A percentile compares a stretch with the other conserved stretches of the same genome.
Conservation (phyloP, 345 rosid species). For the Rhodamnia rubescens region DNA sequence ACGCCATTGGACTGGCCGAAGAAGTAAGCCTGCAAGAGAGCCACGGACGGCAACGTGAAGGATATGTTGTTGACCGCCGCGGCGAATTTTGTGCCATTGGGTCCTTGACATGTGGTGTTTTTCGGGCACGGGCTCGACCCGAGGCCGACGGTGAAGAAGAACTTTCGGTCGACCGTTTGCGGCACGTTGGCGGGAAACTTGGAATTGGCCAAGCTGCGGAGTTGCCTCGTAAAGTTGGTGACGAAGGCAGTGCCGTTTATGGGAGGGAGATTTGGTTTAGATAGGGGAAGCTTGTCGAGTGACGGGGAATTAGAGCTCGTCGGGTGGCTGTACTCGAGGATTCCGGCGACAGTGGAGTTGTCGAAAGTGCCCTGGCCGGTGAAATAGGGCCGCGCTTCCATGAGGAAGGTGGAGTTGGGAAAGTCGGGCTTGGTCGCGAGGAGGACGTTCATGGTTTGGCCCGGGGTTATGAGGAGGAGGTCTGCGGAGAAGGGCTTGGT, state of each 20-base stretch:
- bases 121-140: slow-evolving; percentile 27
- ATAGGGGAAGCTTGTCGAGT: slow-evolving; percentile 7
- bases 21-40: slow-evolving; percentile 31
- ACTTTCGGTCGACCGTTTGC: slow-evolving; percentile 13
- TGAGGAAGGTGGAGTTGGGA: slow-evolving; percentile 34
- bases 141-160: slow-evolving; percentile 32
- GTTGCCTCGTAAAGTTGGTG: slow-evolving; percentile 13
- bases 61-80: slow-evolving; percentile 35
- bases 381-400: slow-evolving; percentile 32
- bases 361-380: slow-evolving; percentile 24
- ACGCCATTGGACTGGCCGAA: slow-evolving; percentile 24
- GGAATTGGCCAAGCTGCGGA: slow-evolving; percentile 28
- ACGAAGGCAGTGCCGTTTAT: slow-evolving; percentile 18
- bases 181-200: slow-evolving; percentile 38
- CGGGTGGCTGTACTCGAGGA: slow-evolving; percentile 26
- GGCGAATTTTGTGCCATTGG: slow-evolving; percentile 26
- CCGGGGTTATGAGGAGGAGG: slow-evolving; percentile 19
- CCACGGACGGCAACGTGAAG: slow-evolving; percentile 22
- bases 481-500: slow-evolving; percentile 25
- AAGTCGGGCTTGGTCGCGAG: slow-evolving; percentile 21
- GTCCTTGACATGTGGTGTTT: slow-evolving; percentile 37
- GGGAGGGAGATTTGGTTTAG: slow-evolving; percentile 30
- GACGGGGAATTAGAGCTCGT: not conserved
- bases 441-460: slow-evolving; percentile 39
- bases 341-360: slow-evolving; percentile 30